These are phyloP conservation scores for Quercus tomentella DNA, from an alignment of 331 rosid genomes.

Conservation along the genomic window DNA sequence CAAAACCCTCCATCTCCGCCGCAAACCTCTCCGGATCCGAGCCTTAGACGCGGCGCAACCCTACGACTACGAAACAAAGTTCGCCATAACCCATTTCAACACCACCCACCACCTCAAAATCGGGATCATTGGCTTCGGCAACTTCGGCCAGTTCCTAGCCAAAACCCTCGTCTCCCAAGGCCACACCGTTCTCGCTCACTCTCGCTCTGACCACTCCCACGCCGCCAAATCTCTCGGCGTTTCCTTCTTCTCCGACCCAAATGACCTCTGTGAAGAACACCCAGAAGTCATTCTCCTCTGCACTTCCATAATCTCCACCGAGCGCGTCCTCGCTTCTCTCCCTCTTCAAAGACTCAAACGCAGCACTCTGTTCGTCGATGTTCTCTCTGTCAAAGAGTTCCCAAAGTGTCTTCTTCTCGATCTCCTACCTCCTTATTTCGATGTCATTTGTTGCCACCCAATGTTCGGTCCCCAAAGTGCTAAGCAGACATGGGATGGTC, in stretches of 20 bases:
- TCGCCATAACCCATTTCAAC: conserved; percentile 37
- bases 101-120: conserved; percentile 50
- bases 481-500: conserved; percentile 43
- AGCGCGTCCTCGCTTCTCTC: conserved; percentile 45
- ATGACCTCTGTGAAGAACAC: conserved; percentile 80
- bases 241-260: conserved; percentile 45
- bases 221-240: conserved; percentile 47
- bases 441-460: conserved; percentile 65
- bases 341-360: conserved; percentile 66
- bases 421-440: conserved; percentile 46
- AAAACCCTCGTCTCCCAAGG: conserved; percentile 56
- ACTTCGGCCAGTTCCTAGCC: conserved; percentile 88
- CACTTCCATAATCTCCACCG: conserved; percentile 61
- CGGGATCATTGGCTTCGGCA: conserved; percentile 69
- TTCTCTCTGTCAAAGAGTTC: conserved; percentile 77
- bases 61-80: conserved; percentile 58
- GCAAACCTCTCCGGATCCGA: conserved; percentile 23
- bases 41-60: conserved; percentile 68
- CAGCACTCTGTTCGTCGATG: conserved; percentile 64
- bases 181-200: conserved; percentile 65
- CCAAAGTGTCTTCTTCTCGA: conserved; percentile 42
- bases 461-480: conserved; percentile 87
- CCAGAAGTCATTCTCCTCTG: conserved; percentile 72
- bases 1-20: not conserved
- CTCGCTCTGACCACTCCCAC: conserved; percentile 58